Evolutionary conservation across 768 basidiomycete species (phyloP), one percentile per base, ranked within the genome.

Genomic region (Kwoniella dendrophila): DNA sequence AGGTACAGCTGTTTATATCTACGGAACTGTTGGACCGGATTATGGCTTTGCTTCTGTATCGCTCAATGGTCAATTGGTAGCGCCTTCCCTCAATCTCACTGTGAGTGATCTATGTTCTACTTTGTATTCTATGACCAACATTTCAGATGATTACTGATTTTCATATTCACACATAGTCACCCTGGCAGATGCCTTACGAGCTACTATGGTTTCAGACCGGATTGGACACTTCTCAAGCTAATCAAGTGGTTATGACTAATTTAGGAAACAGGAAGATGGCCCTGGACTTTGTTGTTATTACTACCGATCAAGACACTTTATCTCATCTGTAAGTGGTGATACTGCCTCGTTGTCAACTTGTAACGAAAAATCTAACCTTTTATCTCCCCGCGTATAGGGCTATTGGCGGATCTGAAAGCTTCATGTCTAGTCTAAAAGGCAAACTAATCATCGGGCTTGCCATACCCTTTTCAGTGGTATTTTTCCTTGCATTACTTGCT

Each of bases 141-240:
- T n/a, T n/a, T n/a, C n/a, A n/a, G n/a, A n/a, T n/a, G n/a, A n/a
- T n/a, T n/a, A n/a, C n/a, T n/a, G n/a, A n/a, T n/a, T 26, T 1
- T 34, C 20, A 26, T 32, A 12, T 36, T 8, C 29, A 18, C 8
- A 38, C n/a, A 18, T 45, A 73, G 72, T 57, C 68, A 2, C 63
- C 65, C 2, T 76, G 75, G 75, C 27, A 55, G 6, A 55, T 70
- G 30, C 30, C 62, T 4, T 72, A 70, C 41, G 57, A 72, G 49
- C 60, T 76, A 2, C 47, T 76, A 12, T 76, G 70, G 72, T 69
- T 67, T 56, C 64, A 60, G n/a, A 67, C 70, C 0, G 72, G 71
- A 10, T 49, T 76, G 2, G 64, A 70, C 48, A 34, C 60, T 0
- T 26, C 38, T 8, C n/a, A 20, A 1, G 24, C 26, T 14, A 60